Evolutionary conservation across 305 asterid species (phyloP).

Genomic region (Ilex paraguariensis): DNA sequence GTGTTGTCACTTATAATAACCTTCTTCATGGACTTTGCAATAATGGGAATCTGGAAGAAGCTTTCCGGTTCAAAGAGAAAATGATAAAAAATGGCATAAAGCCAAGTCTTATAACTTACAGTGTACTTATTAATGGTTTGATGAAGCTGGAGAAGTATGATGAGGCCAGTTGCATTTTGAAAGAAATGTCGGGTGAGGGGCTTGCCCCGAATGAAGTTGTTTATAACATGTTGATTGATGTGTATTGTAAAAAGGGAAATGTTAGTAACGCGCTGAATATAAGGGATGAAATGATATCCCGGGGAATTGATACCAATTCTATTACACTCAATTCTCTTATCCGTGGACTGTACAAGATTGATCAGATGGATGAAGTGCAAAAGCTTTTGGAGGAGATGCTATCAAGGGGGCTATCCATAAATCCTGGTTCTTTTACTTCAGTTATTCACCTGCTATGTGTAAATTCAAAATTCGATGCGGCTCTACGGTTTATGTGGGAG

Average conservation of each 20-base stretch:
- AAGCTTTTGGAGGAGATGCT: slow-evolving; percentile 54
- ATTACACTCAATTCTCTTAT: slow-evolving; percentile 58
- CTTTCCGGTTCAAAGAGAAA: slow-evolving; percentile 57
- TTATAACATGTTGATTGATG: slow-evolving; percentile 71
- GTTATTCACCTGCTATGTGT: slow-evolving; percentile 48
- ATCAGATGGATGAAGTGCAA: slow-evolving; percentile 54
- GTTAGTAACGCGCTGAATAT: slow-evolving; percentile 43
- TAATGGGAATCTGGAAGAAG: slow-evolving; percentile 47
- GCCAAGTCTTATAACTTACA: slow-evolving; percentile 62
- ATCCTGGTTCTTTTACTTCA: slow-evolving; percentile 45
- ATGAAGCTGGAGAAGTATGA: slow-evolving; percentile 51
- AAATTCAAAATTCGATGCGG: slow-evolving; percentile 41
- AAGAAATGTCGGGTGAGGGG: slow-evolving; percentile 61
- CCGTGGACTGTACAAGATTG: slow-evolving; percentile 55
- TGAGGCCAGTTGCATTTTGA: slow-evolving; percentile 54
- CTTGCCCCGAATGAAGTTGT: slow-evolving; percentile 54
- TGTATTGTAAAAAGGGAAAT: slow-evolving; percentile 64
- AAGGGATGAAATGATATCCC: slow-evolving; percentile 55
- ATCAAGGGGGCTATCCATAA: slow-evolving; percentile 38
- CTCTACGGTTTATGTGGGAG: slow-evolving; percentile 41
- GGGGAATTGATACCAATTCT: slow-evolving; percentile 50
- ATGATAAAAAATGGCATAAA: slow-evolving; percentile 60
- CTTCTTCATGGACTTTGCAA: slow-evolving; percentile 74
- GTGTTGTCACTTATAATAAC: slow-evolving; percentile 71
- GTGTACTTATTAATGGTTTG: slow-evolving; percentile 70